Conservation (phyloP, 2,329 filamentous ascomycete genomes). For the Myriosclerotinia scirpicola region DNA sequence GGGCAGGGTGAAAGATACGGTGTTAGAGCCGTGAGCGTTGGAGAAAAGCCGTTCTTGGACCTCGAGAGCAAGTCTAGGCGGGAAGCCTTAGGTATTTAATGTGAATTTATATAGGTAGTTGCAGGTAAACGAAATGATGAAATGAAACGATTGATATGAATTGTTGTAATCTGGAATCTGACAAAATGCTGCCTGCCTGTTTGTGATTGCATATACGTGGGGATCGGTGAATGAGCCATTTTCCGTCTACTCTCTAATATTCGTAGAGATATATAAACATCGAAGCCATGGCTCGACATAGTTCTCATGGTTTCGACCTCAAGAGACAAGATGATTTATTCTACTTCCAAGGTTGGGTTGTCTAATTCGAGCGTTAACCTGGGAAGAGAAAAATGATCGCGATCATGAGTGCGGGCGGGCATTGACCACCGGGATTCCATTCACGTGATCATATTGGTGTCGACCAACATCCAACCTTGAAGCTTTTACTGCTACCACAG, state of each 20-base stretch:
- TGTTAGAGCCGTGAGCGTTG: conserved; percentile 51
- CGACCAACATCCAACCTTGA: background rate
- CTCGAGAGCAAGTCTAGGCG: conserved; percentile 46
- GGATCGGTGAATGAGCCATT: conserved; percentile 10
- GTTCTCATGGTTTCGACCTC: background rate
- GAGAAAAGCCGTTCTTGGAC: conserved; percentile 53
- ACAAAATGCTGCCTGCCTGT: background rate
- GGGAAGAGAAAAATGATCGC: background rate
- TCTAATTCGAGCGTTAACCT: background rate
- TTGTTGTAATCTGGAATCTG: background rate
- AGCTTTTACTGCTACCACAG: no score
- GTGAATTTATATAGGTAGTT: background rate
- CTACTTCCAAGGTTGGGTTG: background rate
- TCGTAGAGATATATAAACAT: background rate
- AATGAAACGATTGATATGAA: background rate
- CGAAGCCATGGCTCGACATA: background rate
- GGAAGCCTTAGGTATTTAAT: conserved; percentile 41
- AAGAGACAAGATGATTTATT: background rate
- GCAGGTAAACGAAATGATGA: background rate
- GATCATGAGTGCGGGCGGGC: background rate
- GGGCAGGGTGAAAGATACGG: conserved; percentile 49
- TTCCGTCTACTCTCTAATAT: background rate
- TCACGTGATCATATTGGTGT: background rate
- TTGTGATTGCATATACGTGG: background rate
- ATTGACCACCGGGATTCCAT: background rate